phyloP scores from a whole-genome alignment of 2,329 filamentous ascomycete species.

The Sphaerulina musiva region DNA sequence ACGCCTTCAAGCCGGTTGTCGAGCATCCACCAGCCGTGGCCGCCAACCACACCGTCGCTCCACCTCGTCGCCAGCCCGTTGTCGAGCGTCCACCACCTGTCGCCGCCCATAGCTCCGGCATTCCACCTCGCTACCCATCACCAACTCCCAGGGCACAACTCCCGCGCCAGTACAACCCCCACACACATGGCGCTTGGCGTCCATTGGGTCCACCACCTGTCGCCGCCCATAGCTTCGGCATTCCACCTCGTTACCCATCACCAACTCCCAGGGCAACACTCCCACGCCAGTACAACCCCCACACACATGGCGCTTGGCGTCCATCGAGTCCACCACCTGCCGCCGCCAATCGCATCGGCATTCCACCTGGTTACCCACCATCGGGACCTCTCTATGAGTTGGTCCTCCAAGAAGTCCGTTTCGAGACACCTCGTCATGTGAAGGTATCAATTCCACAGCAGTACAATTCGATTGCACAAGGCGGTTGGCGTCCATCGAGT shows the following conservation, averaged over 20 bases:
- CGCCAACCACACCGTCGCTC: neutral
- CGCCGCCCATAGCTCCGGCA: neutral
- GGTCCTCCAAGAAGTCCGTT: neutral
- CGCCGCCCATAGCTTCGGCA: neutral
- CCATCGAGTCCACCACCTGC: neutral
- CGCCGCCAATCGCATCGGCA: neutral
- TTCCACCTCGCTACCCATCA: neutral
- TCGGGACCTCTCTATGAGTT: neutral
- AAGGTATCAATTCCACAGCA: neutral
- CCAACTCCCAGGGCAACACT: neutral
- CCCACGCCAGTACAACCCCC: neutral
- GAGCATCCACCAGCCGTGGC: neutral
- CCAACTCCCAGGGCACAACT: neutral
- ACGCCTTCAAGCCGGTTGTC: constrained; percentile 1
- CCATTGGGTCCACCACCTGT: neutral
- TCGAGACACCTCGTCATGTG: neutral
- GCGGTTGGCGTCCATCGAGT: neutral
- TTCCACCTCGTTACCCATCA: neutral
- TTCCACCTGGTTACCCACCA: neutral
- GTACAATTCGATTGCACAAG: neutral
- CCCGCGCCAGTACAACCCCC: neutral
- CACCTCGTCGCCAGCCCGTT: neutral
- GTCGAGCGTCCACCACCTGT: neutral
- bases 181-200: neutral
- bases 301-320: neutral